Conservation (phyloP, 768 basidiomycete genomes). For the Podaxis sp. region DNA sequence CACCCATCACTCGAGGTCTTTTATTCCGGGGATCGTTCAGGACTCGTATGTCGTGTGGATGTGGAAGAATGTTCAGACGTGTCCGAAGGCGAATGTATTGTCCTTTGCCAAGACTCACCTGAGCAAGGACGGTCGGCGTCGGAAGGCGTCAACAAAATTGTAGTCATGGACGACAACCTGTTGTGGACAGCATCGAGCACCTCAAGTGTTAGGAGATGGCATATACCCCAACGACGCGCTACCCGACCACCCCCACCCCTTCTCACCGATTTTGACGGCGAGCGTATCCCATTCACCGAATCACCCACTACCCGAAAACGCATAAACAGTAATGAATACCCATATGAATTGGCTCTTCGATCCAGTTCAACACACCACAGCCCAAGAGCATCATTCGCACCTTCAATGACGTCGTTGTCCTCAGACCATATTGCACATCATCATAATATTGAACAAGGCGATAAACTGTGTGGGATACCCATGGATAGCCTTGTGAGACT, state of each 20-base stretch:
- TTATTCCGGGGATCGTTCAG: slow-evolving; percentile 92
- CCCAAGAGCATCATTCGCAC: slow-evolving; percentile 26
- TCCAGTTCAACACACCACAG: slow-evolving; percentile 28
- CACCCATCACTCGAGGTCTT: slow-evolving; percentile 87
- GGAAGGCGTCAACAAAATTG: slow-evolving; percentile 75
- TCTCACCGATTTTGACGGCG: slow-evolving; percentile 24
- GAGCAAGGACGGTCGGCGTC: slow-evolving; percentile 35
- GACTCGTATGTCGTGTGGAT: slow-evolving; percentile 90
- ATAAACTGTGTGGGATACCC: slow-evolving; percentile 59
- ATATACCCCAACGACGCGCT: slow-evolving; percentile 52
- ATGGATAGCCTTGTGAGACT: slow-evolving; percentile 69
- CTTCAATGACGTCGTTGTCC: slow-evolving; percentile 33
- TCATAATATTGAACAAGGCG: background rate
- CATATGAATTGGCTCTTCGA: slow-evolving; percentile 25
- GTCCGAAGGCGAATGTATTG: slow-evolving; percentile 84
- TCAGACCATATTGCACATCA: slow-evolving; percentile 25
- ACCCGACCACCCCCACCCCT: slow-evolving; percentile 27
- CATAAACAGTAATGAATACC: slow-evolving; percentile 7
- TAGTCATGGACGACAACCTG: slow-evolving; percentile 76
- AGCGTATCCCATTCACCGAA: slow-evolving; percentile 18
- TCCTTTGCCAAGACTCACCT: slow-evolving; percentile 70
- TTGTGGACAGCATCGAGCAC: slow-evolving; percentile 90
- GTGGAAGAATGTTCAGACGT: slow-evolving; percentile 79
- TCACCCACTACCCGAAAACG: slow-evolving; percentile 21
- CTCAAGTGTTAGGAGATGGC: slow-evolving; percentile 83